Conservation (phyloP, 2,329 filamentous ascomycete species). For the Penicillium sp. region DNA sequence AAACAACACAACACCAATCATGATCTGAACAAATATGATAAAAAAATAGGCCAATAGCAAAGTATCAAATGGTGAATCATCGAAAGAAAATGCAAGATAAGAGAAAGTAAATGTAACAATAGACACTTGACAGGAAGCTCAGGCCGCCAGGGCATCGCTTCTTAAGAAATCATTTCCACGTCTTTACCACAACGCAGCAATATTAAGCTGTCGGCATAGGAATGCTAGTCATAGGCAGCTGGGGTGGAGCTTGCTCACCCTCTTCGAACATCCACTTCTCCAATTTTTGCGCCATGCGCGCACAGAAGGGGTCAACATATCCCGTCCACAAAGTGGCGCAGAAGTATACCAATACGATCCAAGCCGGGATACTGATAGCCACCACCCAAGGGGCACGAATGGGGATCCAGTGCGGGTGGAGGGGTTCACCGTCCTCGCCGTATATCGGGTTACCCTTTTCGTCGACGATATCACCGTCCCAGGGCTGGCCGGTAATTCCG, state of each 20-base stretch:
- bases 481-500: slow-evolving; percentile 49
- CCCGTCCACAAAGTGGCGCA: slow-evolving; percentile 52
- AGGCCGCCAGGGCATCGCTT: slow-evolving; percentile 8
- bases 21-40: slow-evolving; percentile 2
- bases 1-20: neutral
- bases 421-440: slow-evolving; percentile 40
- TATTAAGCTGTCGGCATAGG: slow-evolving; percentile 24
- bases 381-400: slow-evolving; percentile 42
- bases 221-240: slow-evolving; percentile 24
- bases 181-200: neutral
- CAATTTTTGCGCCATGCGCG: slow-evolving; percentile 48
- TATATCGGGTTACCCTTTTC: slow-evolving; percentile 16
- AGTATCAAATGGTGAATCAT: neutral
- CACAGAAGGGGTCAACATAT: slow-evolving; percentile 53
- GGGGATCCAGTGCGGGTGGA: slow-evolving; percentile 45
- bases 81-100: neutral
- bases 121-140: neutral
- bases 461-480: slow-evolving; percentile 28
- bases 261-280: slow-evolving; percentile 50
- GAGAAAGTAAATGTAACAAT: neutral
- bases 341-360: slow-evolving; percentile 48
- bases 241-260: slow-evolving; percentile 34
- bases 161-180: neutral
- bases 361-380: slow-evolving; percentile 46
- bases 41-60: neutral